Base-by-base conservation (phyloP, 331 rosid species). In the Telfairia occidentalis region DNA sequence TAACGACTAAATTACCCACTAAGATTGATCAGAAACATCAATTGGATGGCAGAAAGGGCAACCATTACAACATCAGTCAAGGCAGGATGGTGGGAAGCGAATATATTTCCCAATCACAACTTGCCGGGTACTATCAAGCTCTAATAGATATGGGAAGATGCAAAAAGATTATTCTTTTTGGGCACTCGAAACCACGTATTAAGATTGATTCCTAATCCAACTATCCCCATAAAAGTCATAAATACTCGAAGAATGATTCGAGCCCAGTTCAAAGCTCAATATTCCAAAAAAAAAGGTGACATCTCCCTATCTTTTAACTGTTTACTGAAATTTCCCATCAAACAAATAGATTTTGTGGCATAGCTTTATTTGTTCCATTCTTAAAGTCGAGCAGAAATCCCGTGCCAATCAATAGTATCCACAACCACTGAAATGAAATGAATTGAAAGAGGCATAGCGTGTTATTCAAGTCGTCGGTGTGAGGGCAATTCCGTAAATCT, bases 401-500 rank as follows among this genome's bases (percentile, higher is more conserved):
- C 54, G 19, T 7, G 50, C 2, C 72, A 37, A 63, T 38, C 72
- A 65, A 67, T 15, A 42, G 53, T 23, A 42, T 23, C 42, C 54
- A 16, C 75, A 46, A 70, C 75, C 15, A 70, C 75, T 45, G 58
- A 37, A 63, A 34, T 18, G 71, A 63, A 35, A 7, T 34, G 46
- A 69, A 69, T 26, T 70, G 32, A 70, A 46, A 16, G 75, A 70
- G 40, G 37, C 19, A 28, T 28, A 38, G 57, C 57, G 75, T 70
- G 75, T 16, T 0, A 26, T 46, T 43, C 58, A 70, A 70, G 75
- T 70, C 32, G 75, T 70, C 75, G 58, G 75, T 45, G 46, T 45
- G 58, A 46, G 75, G 58, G 58, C 42, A 70, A 45, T 70, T 70
- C 58, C 55, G 58, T 70, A 45, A 70, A 43, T 70, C 18, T 26